Evolutionary conservation across 2,329 filamentous ascomycete species (phyloP).

Genomic region (Herpotrichia juniperi): DNA sequence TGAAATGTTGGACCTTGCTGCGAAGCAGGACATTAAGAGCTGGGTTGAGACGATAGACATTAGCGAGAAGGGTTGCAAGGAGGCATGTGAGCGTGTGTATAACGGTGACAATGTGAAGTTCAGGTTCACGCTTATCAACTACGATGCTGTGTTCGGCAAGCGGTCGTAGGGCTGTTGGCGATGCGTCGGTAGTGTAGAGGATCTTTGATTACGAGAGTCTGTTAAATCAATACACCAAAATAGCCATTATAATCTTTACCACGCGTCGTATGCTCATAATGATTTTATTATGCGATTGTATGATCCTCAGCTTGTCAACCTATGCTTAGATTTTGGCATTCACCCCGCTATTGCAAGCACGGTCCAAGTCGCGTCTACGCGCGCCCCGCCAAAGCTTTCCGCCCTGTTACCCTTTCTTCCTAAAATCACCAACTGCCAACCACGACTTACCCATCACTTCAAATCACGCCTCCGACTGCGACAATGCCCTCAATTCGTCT

Average conservation of each 20-base stretch:
- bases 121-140: slow-evolving; percentile 72
- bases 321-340: neutral
- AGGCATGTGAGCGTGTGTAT: slow-evolving; percentile 70
- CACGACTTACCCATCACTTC: neutral
- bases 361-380: slow-evolving; percentile 10
- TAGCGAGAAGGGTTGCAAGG: slow-evolving; percentile 69
- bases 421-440: neutral
- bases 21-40: slow-evolving; percentile 58
- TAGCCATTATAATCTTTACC: neutral
- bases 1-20: slow-evolving; percentile 58
- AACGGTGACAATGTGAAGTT: slow-evolving; percentile 75
- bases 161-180: slow-evolving; percentile 24
- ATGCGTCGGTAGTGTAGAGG: neutral
- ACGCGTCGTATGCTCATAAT: neutral
- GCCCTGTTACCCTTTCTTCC: neutral
- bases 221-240: slow-evolving; percentile 2
- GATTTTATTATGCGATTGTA: too few relatives aligned
- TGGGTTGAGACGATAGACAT: slow-evolving; percentile 73
- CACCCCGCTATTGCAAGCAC: slow-evolving; percentile 5
- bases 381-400: neutral
- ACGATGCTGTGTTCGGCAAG: slow-evolving; percentile 70
- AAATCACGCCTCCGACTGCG: neutral
- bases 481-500: slow-evolving; percentile 40
- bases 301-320: too few relatives aligned
- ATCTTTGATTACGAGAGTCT: neutral